Evolutionary conservation across 2,329 filamentous ascomycete species (phyloP), one percentile per base, ranked within the genome.

Genomic region (Fonsecaea nubica): DNA sequence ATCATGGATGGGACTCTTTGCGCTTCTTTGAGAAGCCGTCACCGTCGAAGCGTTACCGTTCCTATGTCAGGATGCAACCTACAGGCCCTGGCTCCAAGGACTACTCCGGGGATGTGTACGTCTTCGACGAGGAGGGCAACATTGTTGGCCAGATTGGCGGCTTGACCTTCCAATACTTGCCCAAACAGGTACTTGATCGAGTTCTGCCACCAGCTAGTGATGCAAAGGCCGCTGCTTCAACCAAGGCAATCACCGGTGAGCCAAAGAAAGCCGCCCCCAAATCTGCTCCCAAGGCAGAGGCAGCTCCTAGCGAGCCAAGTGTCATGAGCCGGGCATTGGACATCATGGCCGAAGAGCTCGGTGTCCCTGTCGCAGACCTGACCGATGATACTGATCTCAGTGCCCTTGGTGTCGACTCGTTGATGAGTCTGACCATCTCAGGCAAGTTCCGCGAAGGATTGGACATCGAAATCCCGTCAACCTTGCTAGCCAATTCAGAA

Each of bases 401-500:
- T 71, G 86, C 87, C 71, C 81, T 87, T 13, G 86, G 86, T 62
- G 85, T 87, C 45, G 86, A 87, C 74, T 87, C 85, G 2, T 79
- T 88, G 9, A 81, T 88, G 64, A 86, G 85, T 1, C 74, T 88
- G 60, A 86, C 84, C 30, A 85, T 87, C 68, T 85, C 84, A 48
- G 85, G 84, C 67, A 84, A 84, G 72, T 86, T 87, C 76, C 83
- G 85, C 52, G 85, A 87, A 72, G 85, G 87, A 42, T 78, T 87
- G 18, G 82, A 85, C 65, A 77, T 87, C 69, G 85, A 87, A 57
- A 82, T 87, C 84, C 78, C 82, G 70, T 83, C 83, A 2, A 80
- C 84, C 59, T 81, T 83, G 0, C 86, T 87, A 68, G 80, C 85
- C 21, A 85, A 87, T 42, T 77, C 85, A 57, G 77, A 83, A 0